These are phyloP conservation scores for Leishmania gerbilli DNA, from an alignment of 208 protist species.

Conservation along the genomic window DNA sequence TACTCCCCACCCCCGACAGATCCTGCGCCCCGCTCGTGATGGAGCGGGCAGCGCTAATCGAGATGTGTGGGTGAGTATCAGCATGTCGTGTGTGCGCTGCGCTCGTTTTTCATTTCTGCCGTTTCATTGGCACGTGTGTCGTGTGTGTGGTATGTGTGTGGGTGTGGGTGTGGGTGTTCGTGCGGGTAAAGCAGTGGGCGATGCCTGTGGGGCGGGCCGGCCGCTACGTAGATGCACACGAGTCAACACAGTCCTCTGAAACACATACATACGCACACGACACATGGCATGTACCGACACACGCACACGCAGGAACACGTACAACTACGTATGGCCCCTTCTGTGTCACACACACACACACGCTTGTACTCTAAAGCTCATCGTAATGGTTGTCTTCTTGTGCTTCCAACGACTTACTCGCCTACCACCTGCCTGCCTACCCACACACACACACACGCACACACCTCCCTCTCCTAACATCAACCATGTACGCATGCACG, in stretches of 20 bases:
- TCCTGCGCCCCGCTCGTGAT: not conserved
- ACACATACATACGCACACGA: not conserved
- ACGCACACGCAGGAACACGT: not conserved
- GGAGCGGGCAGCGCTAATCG: not conserved
- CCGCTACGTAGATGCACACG: no score
- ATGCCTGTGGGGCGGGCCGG: no score
- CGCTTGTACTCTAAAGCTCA: not conserved
- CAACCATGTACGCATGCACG: not conserved
- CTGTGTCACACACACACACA: not conserved
- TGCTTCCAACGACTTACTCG: not conserved
- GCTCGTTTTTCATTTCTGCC: not conserved
- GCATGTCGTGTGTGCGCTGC: not conserved
- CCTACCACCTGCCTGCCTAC: not conserved
- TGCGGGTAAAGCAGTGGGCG: no score
- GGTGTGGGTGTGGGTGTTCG: no score
- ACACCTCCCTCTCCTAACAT: not conserved
- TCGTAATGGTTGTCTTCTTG: not conserved
- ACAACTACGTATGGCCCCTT: not conserved
- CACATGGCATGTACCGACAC: not conserved
- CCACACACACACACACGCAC: not conserved
- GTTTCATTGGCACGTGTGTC: not conserved
- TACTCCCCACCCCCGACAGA: not conserved
- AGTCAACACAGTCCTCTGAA: not conserved
- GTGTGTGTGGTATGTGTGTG: not conserved
- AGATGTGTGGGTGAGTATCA: not conserved